A percentile compares a stretch with the other conserved stretches of the same genome.
These are phyloP conservation scores for Clonostachys solani DNA, from an alignment of 2,329 filamentous ascomycete genomes.

Conservation along the genomic window DNA sequence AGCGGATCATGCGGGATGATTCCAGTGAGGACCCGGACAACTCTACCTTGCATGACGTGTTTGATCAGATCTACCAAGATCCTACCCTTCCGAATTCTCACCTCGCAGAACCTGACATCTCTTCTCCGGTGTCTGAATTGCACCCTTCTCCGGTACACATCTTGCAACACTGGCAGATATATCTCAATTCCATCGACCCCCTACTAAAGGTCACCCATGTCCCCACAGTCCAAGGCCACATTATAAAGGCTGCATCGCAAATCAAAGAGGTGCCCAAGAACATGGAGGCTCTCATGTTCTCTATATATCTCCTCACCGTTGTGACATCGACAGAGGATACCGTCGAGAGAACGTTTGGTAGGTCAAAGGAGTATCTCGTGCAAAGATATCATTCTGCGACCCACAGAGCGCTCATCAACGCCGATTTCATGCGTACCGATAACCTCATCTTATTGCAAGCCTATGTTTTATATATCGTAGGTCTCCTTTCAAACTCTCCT, in stretches of 20 bases:
- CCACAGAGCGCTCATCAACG: constrained; percentile 63
- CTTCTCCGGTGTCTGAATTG: constrained; percentile 36
- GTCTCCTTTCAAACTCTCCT: constrained; percentile 11
- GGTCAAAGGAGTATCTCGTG: constrained; percentile 46
- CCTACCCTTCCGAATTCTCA: constrained; percentile 51
- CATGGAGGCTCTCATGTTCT: constrained; percentile 67
- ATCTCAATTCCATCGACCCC: constrained; percentile 65
- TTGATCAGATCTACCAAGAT: constrained; percentile 57
- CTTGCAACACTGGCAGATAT: constrained; percentile 64
- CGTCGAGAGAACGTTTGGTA: constrained; percentile 49
- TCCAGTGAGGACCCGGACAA: constrained; percentile 52
- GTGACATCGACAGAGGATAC: constrained; percentile 53
- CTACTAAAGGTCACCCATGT: constrained; percentile 65
- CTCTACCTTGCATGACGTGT: constrained; percentile 47
- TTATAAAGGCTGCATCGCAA: constrained; percentile 58
- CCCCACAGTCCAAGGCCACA: constrained; percentile 57
- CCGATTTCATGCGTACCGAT: constrained; percentile 61
- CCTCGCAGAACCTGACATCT: constrained; percentile 45
- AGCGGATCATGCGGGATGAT: constrained; percentile 44
- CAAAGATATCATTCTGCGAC: constrained; percentile 51
- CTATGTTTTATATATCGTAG: constrained; percentile 61
- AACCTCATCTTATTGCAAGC: constrained; percentile 65
- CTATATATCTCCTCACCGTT: constrained; percentile 56
- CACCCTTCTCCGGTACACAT: constrained; percentile 56
- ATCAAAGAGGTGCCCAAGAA: constrained; percentile 47